phyloP scores from a whole-genome alignment of 148 eudicot genomes.

The Diospyros kaki region DNA sequence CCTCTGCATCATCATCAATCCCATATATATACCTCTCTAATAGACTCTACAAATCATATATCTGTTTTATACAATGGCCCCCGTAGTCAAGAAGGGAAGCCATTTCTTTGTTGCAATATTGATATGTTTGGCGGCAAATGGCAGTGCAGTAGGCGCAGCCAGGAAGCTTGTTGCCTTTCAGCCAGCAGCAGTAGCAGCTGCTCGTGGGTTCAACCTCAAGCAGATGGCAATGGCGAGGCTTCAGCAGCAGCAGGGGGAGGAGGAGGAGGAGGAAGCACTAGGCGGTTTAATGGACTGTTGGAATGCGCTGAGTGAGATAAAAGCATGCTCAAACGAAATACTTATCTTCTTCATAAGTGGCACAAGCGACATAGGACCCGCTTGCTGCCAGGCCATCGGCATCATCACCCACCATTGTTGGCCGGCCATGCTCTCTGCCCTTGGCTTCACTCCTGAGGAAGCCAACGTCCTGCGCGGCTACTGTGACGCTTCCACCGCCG shows the following conservation, averaged over 20 bases:
- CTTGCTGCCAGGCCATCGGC: conserved; percentile 45
- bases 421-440: conserved; percentile 47
- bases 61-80: too few relatives aligned
- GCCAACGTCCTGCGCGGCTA: conserved; percentile 44
- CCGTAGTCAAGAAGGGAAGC: too few relatives aligned
- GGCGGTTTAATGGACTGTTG: conserved; percentile 28
- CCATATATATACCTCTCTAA: too few relatives aligned
- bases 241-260: neutral
- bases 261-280: neutral
- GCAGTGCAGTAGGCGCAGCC: too few relatives aligned
- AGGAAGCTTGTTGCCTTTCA: too few relatives aligned
- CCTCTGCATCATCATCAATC: too few relatives aligned
- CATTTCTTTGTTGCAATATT: neutral
- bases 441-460: conserved; percentile 46
- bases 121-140: neutral
- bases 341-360: conserved; percentile 45
- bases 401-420: conserved; percentile 37
- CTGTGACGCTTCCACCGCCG: conserved; percentile 31
- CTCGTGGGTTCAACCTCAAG: neutral
- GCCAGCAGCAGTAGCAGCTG: too few relatives aligned
- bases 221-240: neutral
- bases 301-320: conserved; percentile 40
- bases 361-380: conserved; percentile 31
- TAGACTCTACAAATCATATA: too few relatives aligned
- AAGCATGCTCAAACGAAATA: conserved; percentile 53